Evolutionary conservation across 192 early-diverging fungal genomes (phyloP).

Genomic region (Linnemannia hyalina): DNA sequence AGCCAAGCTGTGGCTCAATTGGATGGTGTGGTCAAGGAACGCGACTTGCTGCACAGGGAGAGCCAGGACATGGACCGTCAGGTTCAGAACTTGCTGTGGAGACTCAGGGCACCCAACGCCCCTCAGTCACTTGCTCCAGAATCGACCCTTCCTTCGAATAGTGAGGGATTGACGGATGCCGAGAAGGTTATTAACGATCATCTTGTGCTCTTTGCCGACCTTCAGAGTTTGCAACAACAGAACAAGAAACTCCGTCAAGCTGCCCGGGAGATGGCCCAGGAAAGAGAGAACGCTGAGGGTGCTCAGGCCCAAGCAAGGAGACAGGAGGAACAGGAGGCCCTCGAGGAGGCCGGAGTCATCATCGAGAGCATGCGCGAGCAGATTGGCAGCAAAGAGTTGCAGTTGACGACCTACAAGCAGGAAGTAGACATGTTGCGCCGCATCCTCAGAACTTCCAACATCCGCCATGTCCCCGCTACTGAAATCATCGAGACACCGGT

Average conservation of each 20-base stretch:
- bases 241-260: conserved; percentile 72
- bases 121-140: conserved; percentile 61
- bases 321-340: conserved; percentile 60
- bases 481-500: not conserved
- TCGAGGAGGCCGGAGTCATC: conserved; percentile 65
- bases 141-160: conserved; percentile 20
- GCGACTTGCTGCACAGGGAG: conserved; percentile 67
- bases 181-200: conserved; percentile 68
- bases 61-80: conserved; percentile 68
- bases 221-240: conserved; percentile 70
- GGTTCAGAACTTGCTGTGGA: conserved; percentile 66
- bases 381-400: conserved; percentile 61
- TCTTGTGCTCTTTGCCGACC: conserved; percentile 64
- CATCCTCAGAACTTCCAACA: conserved; percentile 47
- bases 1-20: conserved; percentile 42
- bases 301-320: conserved; percentile 34
- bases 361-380: conserved; percentile 71
- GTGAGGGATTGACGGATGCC: conserved; percentile 33
- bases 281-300: conserved; percentile 64
- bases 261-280: conserved; percentile 67
- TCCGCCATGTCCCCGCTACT: not conserved
- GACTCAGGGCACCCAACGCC: conserved; percentile 63
- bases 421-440: conserved; percentile 72
- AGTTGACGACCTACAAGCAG: conserved; percentile 63
- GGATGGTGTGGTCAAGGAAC: conserved; percentile 61